Evolutionary conservation across 2,329 filamentous ascomycete genomes (phyloP), one percentile per base, ranked within the genome.

Genomic region (Diaporthe helianthi): DNA sequence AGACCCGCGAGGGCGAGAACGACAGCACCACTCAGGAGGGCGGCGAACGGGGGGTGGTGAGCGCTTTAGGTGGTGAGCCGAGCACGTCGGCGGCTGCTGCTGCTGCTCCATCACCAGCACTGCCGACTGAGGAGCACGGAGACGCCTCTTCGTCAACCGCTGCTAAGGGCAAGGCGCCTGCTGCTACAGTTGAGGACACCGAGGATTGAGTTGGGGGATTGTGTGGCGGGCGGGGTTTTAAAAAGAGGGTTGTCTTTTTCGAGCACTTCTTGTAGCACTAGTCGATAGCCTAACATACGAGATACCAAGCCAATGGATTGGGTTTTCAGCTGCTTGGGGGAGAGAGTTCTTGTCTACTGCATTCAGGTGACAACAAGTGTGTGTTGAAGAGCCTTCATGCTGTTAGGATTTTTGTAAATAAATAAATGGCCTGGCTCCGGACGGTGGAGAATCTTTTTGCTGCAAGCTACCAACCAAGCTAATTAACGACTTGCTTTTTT

Each of bases 101-200:
- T 4, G 36, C 36, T 38, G 13, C 36, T 38, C 12, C 36, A 1
- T 4, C 36, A 38, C 12, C 36, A 38, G 36, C 3, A 24, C 33
- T 52, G 33, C 17, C 58, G 26, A 65, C 70, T 8, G 71, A 73
- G 22, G 71, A 71, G 6, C 70, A 72, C 19, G 74, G 71, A 31
- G 68, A 73, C 33, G 61, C 41, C 22, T 60, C 46, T 22, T 67
- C 55, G 22, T 72, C 70, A 60, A 72, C 69, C 55, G 73, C 72
- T 17, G 73, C 72, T 13, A 84, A 84, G 73, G 67, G 67, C 17
- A 71, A 71, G 53, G 69, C 46, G 8, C 69, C 60, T 54, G 69
- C 65, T 19, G 61, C 47, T 17, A 69, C 67, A 6, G 69, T 66
- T 13, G 69, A 71, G 46, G 69, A 71, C 51, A 67, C 46, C 6